Evolutionary conservation across 2,329 filamentous ascomycete genomes (phyloP).

Genomic region (Akanthomyces dipterigenus): DNA sequence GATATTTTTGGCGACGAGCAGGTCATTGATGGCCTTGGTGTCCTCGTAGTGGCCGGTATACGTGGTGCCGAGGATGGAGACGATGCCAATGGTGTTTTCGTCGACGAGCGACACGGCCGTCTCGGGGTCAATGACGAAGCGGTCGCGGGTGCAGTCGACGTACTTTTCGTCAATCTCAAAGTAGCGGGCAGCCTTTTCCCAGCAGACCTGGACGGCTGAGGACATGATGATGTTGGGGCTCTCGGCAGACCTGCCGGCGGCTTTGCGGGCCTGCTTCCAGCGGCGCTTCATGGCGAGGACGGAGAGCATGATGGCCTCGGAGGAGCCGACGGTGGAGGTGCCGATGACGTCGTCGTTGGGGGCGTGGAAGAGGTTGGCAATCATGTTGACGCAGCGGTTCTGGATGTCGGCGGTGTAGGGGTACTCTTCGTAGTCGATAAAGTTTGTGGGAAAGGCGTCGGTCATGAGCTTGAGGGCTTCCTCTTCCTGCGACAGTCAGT

Average conservation of each 20-base stretch:
- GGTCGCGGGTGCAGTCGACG: slow-evolving; percentile 54
- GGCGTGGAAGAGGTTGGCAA: slow-evolving; percentile 80
- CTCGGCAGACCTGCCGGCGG: slow-evolving; percentile 72
- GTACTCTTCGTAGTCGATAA: slow-evolving; percentile 85
- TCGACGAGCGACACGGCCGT: slow-evolving; percentile 55
- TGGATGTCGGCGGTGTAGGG: slow-evolving; percentile 78
- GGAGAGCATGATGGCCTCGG: slow-evolving; percentile 78
- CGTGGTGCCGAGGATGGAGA: slow-evolving; percentile 82
- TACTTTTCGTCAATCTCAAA: slow-evolving; percentile 91
- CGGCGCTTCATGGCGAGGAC: slow-evolving; percentile 91
- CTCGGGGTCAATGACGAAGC: slow-evolving; percentile 58
- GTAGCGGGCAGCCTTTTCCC: slow-evolving; percentile 87
- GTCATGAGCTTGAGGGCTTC: slow-evolving; percentile 95
- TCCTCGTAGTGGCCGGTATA: slow-evolving; percentile 97
- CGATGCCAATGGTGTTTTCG: slow-evolving; percentile 82
- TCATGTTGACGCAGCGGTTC: slow-evolving; percentile 88
- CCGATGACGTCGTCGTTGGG: slow-evolving; percentile 68
- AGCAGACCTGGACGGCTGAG: slow-evolving; percentile 92
- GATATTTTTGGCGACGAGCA: slow-evolving; percentile 66
- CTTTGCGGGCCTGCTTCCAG: slow-evolving; percentile 82
- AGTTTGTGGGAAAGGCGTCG: slow-evolving; percentile 90
- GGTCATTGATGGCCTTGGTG: slow-evolving; percentile 83
- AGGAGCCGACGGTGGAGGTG: slow-evolving; percentile 82
- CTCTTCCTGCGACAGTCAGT: slow-evolving; percentile 58
- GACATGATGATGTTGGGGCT: slow-evolving; percentile 93